Evolutionary conservation across 805 yeast species (phyloP), one percentile per base, ranked within the genome.

Genomic region (Hanseniaspora opuntiae): DNA sequence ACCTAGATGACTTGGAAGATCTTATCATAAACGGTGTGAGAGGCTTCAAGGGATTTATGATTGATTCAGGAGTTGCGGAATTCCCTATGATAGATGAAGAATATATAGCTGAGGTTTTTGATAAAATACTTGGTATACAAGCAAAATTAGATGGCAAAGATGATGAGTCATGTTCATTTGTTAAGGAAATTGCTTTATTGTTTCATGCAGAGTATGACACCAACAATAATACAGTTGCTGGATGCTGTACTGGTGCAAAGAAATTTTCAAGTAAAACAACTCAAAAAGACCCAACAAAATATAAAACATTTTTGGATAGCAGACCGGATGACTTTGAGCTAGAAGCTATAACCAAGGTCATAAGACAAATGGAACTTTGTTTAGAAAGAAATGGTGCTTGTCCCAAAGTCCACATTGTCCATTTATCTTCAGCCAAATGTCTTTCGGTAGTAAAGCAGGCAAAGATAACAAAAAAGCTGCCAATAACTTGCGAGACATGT

Each of bases 1-100:
- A 89, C 65, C 63, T 83, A 54, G 68, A 73, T 11, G 81, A 86
- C 60, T 71, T 89, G 58, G 71, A 74, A 22, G 95, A 96, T 0
- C 73, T 89, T 62, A 81, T 88, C 56, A 68, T 79, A 55, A 80
- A 85, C 57, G 97, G 97, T 47, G 96, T 90, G 7, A 74, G 96
- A 44, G 97, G 97, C 0, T 89, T 89, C 71, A 89, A 89, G 65
- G 93, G 95, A 33, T 90, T 89, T 61, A 68, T 90, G 69, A 87
- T 89, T 62, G 95, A 89, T 59, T 82, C 93, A 44, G 96, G 97
- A n/a, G 97, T 90, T 20, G 95, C 87, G 51, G 97, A 89, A 67
- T 89, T 90, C 65, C 97, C 97, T 1, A 86, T 84, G 58, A 82
- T 89, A 52, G 74, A 72, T 39, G 76, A 83, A 19, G 64, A 64